These are phyloP conservation scores for Fusarium sp. DNA, from an alignment of 2,329 filamentous ascomycete species.

Conservation along the genomic window DNA sequence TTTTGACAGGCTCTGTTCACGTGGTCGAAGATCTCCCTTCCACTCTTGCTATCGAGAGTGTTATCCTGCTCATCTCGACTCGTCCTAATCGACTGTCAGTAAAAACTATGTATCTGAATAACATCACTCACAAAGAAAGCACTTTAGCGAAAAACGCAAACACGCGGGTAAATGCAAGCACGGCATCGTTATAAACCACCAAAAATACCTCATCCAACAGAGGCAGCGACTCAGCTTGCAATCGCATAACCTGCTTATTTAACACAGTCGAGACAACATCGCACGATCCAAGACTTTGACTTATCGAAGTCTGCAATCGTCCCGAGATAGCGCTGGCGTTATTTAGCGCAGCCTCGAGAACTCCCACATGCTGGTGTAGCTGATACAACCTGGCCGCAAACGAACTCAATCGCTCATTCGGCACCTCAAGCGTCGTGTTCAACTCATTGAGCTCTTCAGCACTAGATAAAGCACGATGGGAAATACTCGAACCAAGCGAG, in stretches of 20 bases:
- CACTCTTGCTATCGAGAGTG: conserved; percentile 34
- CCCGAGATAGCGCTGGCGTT: conserved; percentile 47
- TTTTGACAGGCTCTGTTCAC: conserved; percentile 35
- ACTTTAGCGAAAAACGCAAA: conserved; percentile 45
- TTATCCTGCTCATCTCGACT: conserved; percentile 46
- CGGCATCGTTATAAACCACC: conserved; percentile 41
- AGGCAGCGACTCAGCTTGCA: conserved; percentile 46
- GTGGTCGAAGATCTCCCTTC: conserved; percentile 40
- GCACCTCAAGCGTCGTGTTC: conserved; percentile 26
- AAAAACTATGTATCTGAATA: not conserved
- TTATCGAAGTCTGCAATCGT: conserved; percentile 49
- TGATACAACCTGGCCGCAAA: conserved; percentile 46
- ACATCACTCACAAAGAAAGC: conserved; percentile 44
- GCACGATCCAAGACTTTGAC: conserved; percentile 48
- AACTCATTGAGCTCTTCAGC: conserved; percentile 51
- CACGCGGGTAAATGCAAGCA: conserved; percentile 46
- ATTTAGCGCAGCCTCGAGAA: conserved; percentile 48
- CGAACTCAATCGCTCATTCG: conserved; percentile 40
- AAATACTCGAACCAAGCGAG: conserved; percentile 50
- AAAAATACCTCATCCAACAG: conserved; percentile 48
- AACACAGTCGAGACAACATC: conserved; percentile 49
- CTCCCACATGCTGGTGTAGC: conserved; percentile 44
- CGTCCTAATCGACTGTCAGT: conserved; percentile 13
- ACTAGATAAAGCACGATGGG: conserved; percentile 50
- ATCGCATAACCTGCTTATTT: conserved; percentile 54